phyloP scores from a whole-genome alignment of 2,329 filamentous ascomycete species.

The Claviceps maximensis region DNA sequence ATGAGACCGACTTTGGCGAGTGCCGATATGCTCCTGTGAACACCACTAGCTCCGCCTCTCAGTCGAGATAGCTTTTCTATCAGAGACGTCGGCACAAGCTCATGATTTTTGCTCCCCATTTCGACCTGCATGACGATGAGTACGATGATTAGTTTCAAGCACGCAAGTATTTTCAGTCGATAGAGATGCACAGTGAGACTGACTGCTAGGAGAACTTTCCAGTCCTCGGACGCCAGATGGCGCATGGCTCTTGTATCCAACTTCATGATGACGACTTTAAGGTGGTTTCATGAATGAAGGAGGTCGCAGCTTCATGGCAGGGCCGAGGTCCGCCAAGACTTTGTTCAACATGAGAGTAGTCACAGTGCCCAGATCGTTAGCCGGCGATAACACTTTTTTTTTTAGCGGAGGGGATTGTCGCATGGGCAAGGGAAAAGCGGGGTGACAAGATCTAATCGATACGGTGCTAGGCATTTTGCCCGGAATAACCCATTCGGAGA shows the following conservation, averaged over 20 bases:
- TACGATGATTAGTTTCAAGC: neutral
- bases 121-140: conserved; percentile 55
- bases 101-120: conserved; percentile 89
- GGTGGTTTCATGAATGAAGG: neutral
- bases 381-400: conserved; percentile 7
- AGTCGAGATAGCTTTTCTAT: conserved; percentile 77
- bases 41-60: conserved; percentile 62
- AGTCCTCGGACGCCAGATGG: conserved; percentile 85
- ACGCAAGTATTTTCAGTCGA: neutral
- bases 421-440: conserved; percentile 14
- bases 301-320: neutral
- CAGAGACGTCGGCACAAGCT: conserved; percentile 81
- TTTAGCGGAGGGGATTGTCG: conserved; percentile 11
- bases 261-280: conserved; percentile 51
- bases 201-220: conserved; percentile 88
- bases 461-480: conserved; percentile 4
- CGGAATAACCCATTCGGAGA: neutral
- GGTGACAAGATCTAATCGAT: conserved; percentile 21
- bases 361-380: too few relatives aligned
- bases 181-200: conserved; percentile 17
- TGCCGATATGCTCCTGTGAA: conserved; percentile 76
- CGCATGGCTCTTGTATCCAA: conserved; percentile 88
- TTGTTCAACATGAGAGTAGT: neutral
- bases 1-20: conserved; percentile 89
- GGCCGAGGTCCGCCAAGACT: neutral